Evolutionary conservation across 768 basidiomycete species (phyloP), one percentile per base, ranked within the genome.

Genomic region (Trametes sanguinea): DNA sequence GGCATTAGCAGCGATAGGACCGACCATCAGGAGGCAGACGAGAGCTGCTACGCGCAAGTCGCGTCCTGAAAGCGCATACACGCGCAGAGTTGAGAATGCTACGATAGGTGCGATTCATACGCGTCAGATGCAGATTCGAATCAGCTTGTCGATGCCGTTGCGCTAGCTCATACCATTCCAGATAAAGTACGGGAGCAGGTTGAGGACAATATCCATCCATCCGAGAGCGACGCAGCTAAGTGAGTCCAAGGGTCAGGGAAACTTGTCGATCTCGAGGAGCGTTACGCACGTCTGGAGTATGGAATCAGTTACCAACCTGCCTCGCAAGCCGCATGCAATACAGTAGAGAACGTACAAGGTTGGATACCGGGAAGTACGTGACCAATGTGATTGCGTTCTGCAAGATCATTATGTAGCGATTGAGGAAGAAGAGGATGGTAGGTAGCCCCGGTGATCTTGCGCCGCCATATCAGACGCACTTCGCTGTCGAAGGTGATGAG

Each of bases 401-500:
- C 10, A 58, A 11, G 14, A 60, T n/a, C 51, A 54, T 45, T 27
- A 53, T 3, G 43, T 65, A 65, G 13, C 65, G 60, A 46, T 60
- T 62, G 14, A 65, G 29, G 27, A 65, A 47, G 51, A 62, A 65
- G 2, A 65, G 11, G 11, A 65, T 10, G n/a, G 52, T 60, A n/a
- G n/a, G n/a, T n/a, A 3, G 61, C 61, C 13, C 57, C 65, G 4
- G 57, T 59, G 40, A 50, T 37, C 32, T 59, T 65, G 13, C 60
- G 60, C 22, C 65, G 17, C 65, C 65, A 65, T 17, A 65, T 48
- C 8, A 59, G 45, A 45, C 47, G 47, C n/a, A 62, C n/a, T 51
- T 62, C 65, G 16, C 51, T 46, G 22, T 40, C 35, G 32, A 65
- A 45, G 5, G 61, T 62, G 35, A 65, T 56, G 45, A 45, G 39